Percentiles rank a stretch among this genome's conserved stretches.
Evolutionary conservation across 2,329 filamentous ascomycete species (phyloP).

Genomic region (Dothideomycetes sp.): DNA sequence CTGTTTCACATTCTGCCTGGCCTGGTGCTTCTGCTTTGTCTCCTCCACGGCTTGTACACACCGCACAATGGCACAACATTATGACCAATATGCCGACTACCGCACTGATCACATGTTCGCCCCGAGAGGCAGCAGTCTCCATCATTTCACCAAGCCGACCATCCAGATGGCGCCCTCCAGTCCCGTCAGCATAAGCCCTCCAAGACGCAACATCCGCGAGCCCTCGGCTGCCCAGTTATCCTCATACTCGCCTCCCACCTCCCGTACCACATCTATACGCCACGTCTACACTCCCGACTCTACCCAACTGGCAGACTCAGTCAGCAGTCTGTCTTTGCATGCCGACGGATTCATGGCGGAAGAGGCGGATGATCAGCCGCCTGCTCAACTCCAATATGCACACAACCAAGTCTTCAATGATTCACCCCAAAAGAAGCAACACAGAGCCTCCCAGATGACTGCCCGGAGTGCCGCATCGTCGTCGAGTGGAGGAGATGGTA

Average conservation of each 20-base stretch:
- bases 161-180: constrained; percentile 21
- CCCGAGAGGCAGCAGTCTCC: constrained; percentile 6
- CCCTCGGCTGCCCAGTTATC: constrained; percentile 15
- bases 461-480: constrained; percentile 18
- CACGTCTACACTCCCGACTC: constrained; percentile 8
- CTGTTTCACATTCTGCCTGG: no score
- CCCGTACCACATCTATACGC: constrained; percentile 4
- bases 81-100: neutral
- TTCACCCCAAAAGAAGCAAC: constrained; percentile 15
- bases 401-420: constrained; percentile 35
- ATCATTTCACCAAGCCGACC: constrained; percentile 5
- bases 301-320: constrained; percentile 6
- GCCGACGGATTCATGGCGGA: constrained; percentile 15
- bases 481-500: constrained; percentile 14
- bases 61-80: no score
- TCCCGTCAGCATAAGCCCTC: constrained; percentile 22
- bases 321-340: constrained; percentile 9
- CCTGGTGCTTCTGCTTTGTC: no score
- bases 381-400: constrained; percentile 37
- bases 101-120: neutral
- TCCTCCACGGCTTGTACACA: no score
- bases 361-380: constrained; percentile 17
- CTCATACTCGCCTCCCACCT: constrained; percentile 5
- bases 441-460: constrained; percentile 20
- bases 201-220: constrained; percentile 16